These are phyloP conservation scores for Debaryomyces psychrophilus DNA, from an alignment of 1,139 yeast genomes.

Conservation along the genomic window DNA sequence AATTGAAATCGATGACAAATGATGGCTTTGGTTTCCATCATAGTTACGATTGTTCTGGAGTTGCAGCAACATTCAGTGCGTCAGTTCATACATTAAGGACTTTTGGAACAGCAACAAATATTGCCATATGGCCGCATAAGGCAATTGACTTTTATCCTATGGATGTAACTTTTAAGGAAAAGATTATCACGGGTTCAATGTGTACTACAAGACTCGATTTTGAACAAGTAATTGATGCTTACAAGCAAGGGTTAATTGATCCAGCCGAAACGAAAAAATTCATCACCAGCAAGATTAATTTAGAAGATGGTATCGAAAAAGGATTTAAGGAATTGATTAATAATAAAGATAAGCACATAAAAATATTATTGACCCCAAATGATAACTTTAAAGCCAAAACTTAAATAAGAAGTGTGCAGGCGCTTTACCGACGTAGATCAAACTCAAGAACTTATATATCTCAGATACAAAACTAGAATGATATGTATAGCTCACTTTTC, in stretches of 20 bases:
- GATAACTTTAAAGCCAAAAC: not conserved
- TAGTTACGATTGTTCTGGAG: slow-evolving; percentile 66
- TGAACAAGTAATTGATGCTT: slow-evolving; percentile 48
- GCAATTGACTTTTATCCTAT: slow-evolving; percentile 47
- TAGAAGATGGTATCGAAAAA: slow-evolving; percentile 46
- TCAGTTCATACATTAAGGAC: slow-evolving; percentile 55
- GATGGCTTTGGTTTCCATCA: slow-evolving; percentile 58
- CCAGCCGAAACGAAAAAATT: slow-evolving; percentile 38
- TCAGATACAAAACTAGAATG: no score
- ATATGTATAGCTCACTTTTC: no score
- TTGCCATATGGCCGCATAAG: slow-evolving; percentile 55
- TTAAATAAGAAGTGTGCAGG: no score
- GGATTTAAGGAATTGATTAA: slow-evolving; percentile 47
- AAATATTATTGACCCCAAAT: slow-evolving; percentile 47
- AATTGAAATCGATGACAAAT: slow-evolving; percentile 42
- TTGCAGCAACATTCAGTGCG: slow-evolving; percentile 55
- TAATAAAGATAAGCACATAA: slow-evolving; percentile 50
- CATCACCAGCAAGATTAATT: slow-evolving; percentile 45
- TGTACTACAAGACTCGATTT: slow-evolving; percentile 52
- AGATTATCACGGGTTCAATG: slow-evolving; percentile 49
- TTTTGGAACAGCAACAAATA: slow-evolving; percentile 65
- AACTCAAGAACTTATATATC: no score
- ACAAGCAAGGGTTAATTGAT: slow-evolving; percentile 43
- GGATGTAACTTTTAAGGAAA: slow-evolving; percentile 49
- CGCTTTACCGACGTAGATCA: no score